phyloP scores from a whole-genome alignment of 1,139 yeast genomes.

The Yamadazyma buinensis region DNA sequence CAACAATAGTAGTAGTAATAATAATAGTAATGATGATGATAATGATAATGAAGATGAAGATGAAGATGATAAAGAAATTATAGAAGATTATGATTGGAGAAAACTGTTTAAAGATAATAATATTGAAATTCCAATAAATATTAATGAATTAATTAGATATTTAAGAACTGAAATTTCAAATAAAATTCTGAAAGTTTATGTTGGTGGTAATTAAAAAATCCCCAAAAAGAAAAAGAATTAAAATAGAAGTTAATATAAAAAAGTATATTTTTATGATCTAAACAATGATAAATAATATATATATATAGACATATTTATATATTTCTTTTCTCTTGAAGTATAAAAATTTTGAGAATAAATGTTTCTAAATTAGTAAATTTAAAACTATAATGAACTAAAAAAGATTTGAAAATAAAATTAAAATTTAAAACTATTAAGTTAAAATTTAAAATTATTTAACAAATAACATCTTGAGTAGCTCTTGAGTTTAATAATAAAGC shows the following conservation, averaged over 20 bases:
- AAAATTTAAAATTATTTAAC: slow-evolving; percentile 42
- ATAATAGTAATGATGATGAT: too few species aligned
- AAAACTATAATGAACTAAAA: too few species aligned
- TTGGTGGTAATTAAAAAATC: slow-evolving; percentile 10
- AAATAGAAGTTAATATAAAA: neutral
- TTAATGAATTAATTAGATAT: slow-evolving; percentile 21
- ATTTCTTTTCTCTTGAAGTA: too few species aligned
- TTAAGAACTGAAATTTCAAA: slow-evolving; percentile 32
- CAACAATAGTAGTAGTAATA: too few species aligned
- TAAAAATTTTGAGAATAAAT: too few species aligned
- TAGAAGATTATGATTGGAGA: slow-evolving; percentile 30
- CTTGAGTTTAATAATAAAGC: slow-evolving; percentile 96
- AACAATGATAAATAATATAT: slow-evolving; percentile 1
- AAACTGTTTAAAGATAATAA: slow-evolving; percentile 7
- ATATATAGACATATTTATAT: too few species aligned
- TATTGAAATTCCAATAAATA: slow-evolving; percentile 20
- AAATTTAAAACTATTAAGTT: too few species aligned
- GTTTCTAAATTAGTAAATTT: too few species aligned
- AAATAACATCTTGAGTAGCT: slow-evolving; percentile 86
- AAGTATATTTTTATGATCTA: neutral
- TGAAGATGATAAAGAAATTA: too few species aligned
- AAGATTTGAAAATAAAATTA: too few species aligned
- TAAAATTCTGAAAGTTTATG: slow-evolving; percentile 39
- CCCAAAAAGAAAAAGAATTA: slow-evolving; percentile 5
- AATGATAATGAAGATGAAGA: too few species aligned